Evolutionary conservation across 225 moss, liverwort and hornwort species (phyloP), one percentile per base, ranked within the genome.

Genomic region (Neckera pumila): DNA sequence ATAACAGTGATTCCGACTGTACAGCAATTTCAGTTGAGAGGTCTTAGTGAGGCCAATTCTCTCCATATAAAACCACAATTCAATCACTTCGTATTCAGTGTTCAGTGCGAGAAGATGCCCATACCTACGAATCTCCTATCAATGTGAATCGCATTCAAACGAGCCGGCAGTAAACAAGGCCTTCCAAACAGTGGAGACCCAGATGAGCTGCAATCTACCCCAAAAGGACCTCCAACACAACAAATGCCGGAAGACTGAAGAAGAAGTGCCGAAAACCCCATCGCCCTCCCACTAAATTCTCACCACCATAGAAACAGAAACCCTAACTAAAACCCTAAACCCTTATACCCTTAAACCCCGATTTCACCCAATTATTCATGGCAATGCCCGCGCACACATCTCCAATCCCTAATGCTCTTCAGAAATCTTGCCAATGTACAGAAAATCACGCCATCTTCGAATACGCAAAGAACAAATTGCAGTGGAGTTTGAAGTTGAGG

Each of bases 251-350:
- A 72, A 63, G 82, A 42, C 40, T 89, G 92, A 69, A 88, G 86
- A 63, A 90, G 89, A 59, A 87, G 70, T 63, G 81, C 80, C 42
- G 89, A 84, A 80, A 89, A 73, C 74, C 92, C 92, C 93, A 93
- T 93, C 45, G 88, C 83, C 86, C 77, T 53, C 42, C 56, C n/a
- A 14, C 86, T 11, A 38, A 56, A 66, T 56, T 42, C 86, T 78
- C 66, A 78, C 33, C 5, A 86, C 42, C 86, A 86, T 81, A 17
- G 63, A 36, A 34, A 30, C 34, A 73, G 71, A 69, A 87, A 58
- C 71, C 71, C 60, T 70, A 80, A 59, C 80, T 87, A 70, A 87
- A 80, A 20, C 87, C 87, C 70, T 59, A 58, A 57, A 40, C 21
- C 60, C 60, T 78, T 33, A 13, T 75, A 36, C 78, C 56, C 54